Evolutionary conservation across 805 yeast genomes (phyloP).

Genomic region (Cyberlindnera saturnus): DNA sequence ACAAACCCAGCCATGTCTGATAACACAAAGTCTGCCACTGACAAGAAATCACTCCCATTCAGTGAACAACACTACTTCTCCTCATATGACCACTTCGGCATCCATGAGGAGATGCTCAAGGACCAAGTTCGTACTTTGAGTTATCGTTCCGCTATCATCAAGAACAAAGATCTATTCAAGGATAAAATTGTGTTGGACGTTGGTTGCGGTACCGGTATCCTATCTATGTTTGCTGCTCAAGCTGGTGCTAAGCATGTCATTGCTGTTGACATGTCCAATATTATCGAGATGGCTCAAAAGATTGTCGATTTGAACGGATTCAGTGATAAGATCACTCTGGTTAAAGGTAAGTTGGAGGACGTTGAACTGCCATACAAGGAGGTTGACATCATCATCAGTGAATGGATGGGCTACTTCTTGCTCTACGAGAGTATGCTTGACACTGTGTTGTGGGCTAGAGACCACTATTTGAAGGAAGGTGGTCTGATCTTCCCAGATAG

Average conservation of each 20-base stretch:
- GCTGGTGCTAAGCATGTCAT: constrained; percentile 99
- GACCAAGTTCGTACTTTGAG: constrained; percentile 89
- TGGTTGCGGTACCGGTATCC: constrained; percentile 98
- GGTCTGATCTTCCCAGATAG: constrained; percentile 95
- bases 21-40: constrained; percentile 50
- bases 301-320: constrained; percentile 82
- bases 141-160: constrained; percentile 86
- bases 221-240: constrained; percentile 95
- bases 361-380: constrained; percentile 75
- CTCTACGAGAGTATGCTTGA: constrained; percentile 97
- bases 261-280: constrained; percentile 95
- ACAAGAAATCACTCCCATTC: constrained; percentile 55
- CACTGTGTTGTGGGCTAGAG: constrained; percentile 92
- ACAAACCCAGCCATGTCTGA: constrained; percentile 6
- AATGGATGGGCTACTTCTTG: constrained; percentile 99
- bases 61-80: constrained; percentile 90
- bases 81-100: constrained; percentile 95
- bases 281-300: constrained; percentile 92
- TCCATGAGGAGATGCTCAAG: constrained; percentile 98
- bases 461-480: constrained; percentile 66
- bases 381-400: constrained; percentile 93
- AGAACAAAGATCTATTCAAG: constrained; percentile 82
- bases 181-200: constrained; percentile 94
- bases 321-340: constrained; percentile 75
- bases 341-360: constrained; percentile 93